Evolutionary conservation across 805 yeast species (phyloP), one percentile per base, ranked within the genome.

Genomic region (Scheffersomyces spartinae): DNA sequence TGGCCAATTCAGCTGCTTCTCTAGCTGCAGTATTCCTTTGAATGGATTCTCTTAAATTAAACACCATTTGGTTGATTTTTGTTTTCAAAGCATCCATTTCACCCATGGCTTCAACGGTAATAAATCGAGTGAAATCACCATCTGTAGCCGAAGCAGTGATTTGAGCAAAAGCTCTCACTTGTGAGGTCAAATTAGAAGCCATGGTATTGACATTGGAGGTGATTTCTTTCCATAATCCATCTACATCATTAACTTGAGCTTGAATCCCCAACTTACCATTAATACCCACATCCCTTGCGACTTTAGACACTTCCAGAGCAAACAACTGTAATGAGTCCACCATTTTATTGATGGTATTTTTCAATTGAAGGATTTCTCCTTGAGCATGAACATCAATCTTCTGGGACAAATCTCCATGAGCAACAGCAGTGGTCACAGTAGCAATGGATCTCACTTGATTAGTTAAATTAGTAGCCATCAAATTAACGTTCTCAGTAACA

Each of bases 121-220:
- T 84, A 42, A 83, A 79, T 36, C 88, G 66, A 0, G 94, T 83
- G 52, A 83, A 83, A 48, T 83, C 94, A 46, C 94, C 94, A 53
- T 83, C 94, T 3, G 94, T 82, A 9, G 94, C 94, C 15, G 95
- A 91, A 14, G 91, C 94, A 0, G 95, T 83, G 42, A 83, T 83
- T 47, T 83, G 93, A 19, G 93, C 94, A 58, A 83, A 83, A 0
- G 94, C 94, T 52, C 94, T 70, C 43, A 83, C 94, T 56, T 83
- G 95, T 2, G 93, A 77, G 0, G 95, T 83, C 47, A 83, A 68
- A 48, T 83, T 83, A n/a, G 88, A 74, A 26, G 95, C 94, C 95
- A 83, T 83, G 13, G 88, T 82, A 46, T 83, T 83, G 36, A 83
- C 95, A 52, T 83, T 83, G 11, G 91, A 80, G 15, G 93, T 83